phyloP scores from a whole-genome alignment of 2,329 filamentous ascomycete species.

The Plectosphaerella plurivora region DNA sequence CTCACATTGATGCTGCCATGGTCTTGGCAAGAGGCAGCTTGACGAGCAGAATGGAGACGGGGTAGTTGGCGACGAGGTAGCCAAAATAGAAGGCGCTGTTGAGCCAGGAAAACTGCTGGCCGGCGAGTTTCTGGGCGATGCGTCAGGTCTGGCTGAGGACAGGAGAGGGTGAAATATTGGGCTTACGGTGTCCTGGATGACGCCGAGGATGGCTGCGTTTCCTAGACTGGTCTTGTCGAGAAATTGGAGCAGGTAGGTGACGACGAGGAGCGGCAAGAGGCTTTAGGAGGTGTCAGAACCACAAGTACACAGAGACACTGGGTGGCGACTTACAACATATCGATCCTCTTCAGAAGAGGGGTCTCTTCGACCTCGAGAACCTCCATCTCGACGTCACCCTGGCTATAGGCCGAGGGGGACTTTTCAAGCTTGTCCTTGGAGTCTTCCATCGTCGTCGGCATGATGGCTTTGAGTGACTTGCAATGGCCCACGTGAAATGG shows the following conservation, averaged over 20 bases:
- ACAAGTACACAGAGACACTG: background rate
- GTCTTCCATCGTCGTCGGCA: background rate
- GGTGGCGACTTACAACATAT: background rate
- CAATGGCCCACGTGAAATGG: too few species aligned
- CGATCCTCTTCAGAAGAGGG: constrained; percentile 13
- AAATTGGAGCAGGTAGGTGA: constrained; percentile 6
- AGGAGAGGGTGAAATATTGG: background rate
- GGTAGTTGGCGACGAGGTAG: constrained; percentile 23
- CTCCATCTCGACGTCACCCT: background rate
- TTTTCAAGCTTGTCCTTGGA: background rate
- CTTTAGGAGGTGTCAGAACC: constrained; percentile 2
- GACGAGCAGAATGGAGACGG: constrained; percentile 22
- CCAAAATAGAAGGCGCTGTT: constrained; percentile 27
- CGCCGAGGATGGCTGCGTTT: constrained; percentile 5
- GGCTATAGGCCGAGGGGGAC: background rate
- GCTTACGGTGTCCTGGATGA: constrained; percentile 5
- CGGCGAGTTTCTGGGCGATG: constrained; percentile 2
- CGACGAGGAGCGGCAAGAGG: constrained; percentile 6
- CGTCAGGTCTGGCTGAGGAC: background rate
- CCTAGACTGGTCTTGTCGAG: constrained; percentile 6
- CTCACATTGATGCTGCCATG: constrained; percentile 7
- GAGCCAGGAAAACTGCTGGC: constrained; percentile 22
- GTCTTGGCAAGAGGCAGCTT: constrained; percentile 20
- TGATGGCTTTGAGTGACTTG: too few species aligned
- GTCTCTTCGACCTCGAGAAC: constrained; percentile 7